Base-by-base conservation (phyloP, 108 stramenopile species). In the Cyclotella atomus region DNA sequence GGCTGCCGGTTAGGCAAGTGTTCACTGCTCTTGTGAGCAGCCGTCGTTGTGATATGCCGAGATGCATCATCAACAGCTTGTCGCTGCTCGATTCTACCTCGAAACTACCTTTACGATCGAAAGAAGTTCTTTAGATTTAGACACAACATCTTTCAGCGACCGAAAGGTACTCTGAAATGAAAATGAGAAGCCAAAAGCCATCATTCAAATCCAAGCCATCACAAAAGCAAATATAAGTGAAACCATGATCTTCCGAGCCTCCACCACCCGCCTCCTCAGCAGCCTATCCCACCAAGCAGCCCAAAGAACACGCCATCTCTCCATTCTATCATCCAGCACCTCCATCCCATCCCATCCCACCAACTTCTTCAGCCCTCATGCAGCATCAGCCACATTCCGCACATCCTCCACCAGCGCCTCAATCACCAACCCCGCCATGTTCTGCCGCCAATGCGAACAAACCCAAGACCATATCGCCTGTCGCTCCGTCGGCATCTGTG, bases 401-500 rank as follows among this genome's bases (percentile, higher is more conserved):
- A 25, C 46, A 0, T 21, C 49, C 16, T 56, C 73, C 4, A 24
- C 66, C 46, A 35, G 61, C 14, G 41, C 73, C 20, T 53, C 38
- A 30, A 76, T 80, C 49, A 71, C 72, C 24, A 82, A 86, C 29
- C 79, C 88, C 29, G 87, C 77, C 71, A 92, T 92, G 91, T 85
- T 92, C 66, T 92, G 91, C 75, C 85, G 88, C 59, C 91, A 92
- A 79, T 92, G 91, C 62, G 91, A 92, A 75, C 91, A 92, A 67
- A 89, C 91, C 21, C 65, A 75, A 41, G 87, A 91, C 71, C 88
- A 89, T 61, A 36, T 77, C 47, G 91, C 88, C 10, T 91, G 91
- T 62, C 84, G 86, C n/a, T 81, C 87, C 0, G 76, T 88, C 12
- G 91, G 91, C 36, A 76, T 88, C 6, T 89, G 91, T 45, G 91